Evolutionary conservation across 306 rosid species (phyloP).

Genomic region (Corylus heterophylla): DNA sequence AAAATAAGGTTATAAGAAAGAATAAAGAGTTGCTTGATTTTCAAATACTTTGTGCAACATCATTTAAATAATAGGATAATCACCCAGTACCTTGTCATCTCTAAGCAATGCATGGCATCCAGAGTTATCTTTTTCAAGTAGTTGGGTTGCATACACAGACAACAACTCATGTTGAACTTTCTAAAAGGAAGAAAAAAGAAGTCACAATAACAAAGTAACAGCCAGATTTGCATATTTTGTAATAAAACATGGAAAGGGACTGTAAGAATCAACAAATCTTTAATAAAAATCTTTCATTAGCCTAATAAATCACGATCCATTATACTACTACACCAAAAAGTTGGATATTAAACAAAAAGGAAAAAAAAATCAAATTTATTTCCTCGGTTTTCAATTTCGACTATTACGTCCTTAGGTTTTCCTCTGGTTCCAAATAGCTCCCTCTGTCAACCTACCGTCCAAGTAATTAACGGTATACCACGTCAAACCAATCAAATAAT

Average conservation of each 20-base stretch:
- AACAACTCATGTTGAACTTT: constrained; percentile 75
- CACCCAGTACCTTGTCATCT: constrained; percentile 74
- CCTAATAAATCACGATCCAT: background rate
- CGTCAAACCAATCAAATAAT: too few relatives aligned
- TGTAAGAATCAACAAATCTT: background rate
- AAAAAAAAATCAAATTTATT: background rate
- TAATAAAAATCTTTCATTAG: background rate
- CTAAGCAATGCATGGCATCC: constrained; percentile 89
- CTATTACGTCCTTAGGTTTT: too few relatives aligned
- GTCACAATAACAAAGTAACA: background rate
- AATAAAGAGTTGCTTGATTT: background rate
- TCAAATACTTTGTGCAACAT: background rate
- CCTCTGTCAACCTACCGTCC: too few relatives aligned
- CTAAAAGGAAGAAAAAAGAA: constrained; percentile 38
- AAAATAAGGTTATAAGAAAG: constrained; percentile 19
- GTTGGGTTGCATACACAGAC: constrained; percentile 75
- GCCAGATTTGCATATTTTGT: background rate
- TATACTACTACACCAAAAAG: background rate
- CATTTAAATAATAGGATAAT: background rate
- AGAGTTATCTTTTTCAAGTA: constrained; percentile 90
- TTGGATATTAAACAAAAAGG: background rate
- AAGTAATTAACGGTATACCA: too few relatives aligned
- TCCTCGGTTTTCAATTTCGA: too few relatives aligned
- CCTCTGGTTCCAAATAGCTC: too few relatives aligned
- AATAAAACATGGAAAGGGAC: background rate